Base-by-base conservation (phyloP, 441 rosid genomes). In the Pelargonium fulgidum region DNA sequence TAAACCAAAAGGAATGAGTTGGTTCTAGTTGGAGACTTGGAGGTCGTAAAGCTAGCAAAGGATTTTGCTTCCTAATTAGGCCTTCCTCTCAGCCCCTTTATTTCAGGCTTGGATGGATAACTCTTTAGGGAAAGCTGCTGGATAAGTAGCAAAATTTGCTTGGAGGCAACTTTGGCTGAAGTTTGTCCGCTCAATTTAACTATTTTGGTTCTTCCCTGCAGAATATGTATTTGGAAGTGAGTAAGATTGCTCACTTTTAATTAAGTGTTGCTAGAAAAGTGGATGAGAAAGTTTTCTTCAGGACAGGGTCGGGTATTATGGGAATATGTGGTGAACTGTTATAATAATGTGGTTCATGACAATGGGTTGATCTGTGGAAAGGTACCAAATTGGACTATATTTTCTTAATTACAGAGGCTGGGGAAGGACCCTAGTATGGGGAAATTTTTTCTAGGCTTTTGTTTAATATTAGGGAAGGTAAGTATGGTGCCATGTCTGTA, bases 401-500 rank as follows among this genome's bases (percentile, higher is more conserved):
- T 56, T 19, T 16, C 62, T 17, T 56, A 0, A 8, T 4, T 2
- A 56, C 20, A 56, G 7, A 10, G 4, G 24, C 19, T 22, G 62
- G 11, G 10, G 62, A 56, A 19, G 62, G 62, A 17, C 20, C 62
- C 62, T 56, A 56, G 62, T 56, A 19, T 17, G 20, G 62, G 26
- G 62, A 4, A 16, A 56, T 19, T 56, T 1, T 56, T 56, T 7
- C 26, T 19, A 19, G 62, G 62, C 19, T 56, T 56, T 56, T 16
- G 62, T 56, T 56, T 56, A 56, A 16, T 19, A 17, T 7, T 19
- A 24, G 9, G 4, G 26, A 17, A 56, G 26, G 4, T 24, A 17
- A 56, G 26, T 56, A 56, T 24, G 62, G 9, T 56, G 62, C 19
- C 20, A 24, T 24, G 13, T 56, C 62, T 56, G 62, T 56, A 56